Evolutionary conservation across 768 basidiomycete genomes (phyloP).

Genomic region (Hericium coralloides): DNA sequence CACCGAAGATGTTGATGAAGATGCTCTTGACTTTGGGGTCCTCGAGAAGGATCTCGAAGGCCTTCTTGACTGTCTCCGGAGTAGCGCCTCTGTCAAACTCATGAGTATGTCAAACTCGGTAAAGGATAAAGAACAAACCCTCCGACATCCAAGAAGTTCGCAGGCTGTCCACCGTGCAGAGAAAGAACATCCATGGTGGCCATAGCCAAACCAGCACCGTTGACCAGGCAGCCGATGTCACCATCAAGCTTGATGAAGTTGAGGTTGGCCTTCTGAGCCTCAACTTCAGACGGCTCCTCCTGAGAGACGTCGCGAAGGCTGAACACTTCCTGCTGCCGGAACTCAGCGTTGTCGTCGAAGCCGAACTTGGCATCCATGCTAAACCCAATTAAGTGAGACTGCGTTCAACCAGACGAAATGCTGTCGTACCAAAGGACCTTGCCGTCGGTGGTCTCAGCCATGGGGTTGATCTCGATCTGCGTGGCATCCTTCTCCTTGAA

Average conservation of each 20-base stretch:
- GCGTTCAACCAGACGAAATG: neutral
- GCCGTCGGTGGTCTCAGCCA: conserved; percentile 89
- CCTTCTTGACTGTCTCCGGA: conserved; percentile 99
- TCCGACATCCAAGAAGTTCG: conserved; percentile 98
- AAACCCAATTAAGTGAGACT: neutral
- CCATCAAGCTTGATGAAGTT: conserved; percentile 99
- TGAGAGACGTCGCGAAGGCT: conserved; percentile 85
- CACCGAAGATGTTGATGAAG: conserved; percentile 97
- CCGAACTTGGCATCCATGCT: conserved; percentile 99
- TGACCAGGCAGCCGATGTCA: conserved; percentile 93
- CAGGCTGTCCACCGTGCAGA: conserved; percentile 91
- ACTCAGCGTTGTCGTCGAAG: conserved; percentile 99
- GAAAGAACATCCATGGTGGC: conserved; percentile 99
- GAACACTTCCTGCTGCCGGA: conserved; percentile 90
- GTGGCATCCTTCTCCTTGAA: conserved; percentile 99
- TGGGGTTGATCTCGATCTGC: conserved; percentile 98
- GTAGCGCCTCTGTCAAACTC: conserved; percentile 69
- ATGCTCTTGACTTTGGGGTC: conserved; percentile 96
- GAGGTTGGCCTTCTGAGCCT: conserved; percentile 91
- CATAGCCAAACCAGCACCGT: conserved; percentile 98
- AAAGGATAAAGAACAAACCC: conserved; percentile 40
- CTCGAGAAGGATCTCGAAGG: conserved; percentile 87
- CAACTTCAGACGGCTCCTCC: conserved; percentile 95
- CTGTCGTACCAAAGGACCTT: conserved; percentile 76
- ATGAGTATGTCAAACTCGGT: conserved; percentile 1